These are phyloP conservation scores for Alternaria conjuncta DNA, from an alignment of 2,329 filamentous ascomycete species.

Conservation along the genomic window DNA sequence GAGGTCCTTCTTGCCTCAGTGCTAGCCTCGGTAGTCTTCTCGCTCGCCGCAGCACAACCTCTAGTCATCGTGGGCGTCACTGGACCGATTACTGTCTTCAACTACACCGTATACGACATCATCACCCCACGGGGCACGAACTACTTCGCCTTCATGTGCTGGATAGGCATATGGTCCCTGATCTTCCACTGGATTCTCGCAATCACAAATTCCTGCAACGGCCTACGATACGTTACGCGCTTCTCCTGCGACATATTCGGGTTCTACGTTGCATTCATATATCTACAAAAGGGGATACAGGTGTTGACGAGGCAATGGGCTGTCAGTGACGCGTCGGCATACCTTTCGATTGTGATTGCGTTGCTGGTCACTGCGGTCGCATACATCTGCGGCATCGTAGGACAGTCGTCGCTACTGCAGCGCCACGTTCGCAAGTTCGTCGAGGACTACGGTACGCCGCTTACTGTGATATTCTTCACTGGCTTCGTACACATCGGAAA, in stretches of 20 bases:
- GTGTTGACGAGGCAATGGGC: conserved; percentile 78
- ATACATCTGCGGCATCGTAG: conserved; percentile 75
- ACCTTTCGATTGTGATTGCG: conserved; percentile 78
- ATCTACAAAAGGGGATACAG: conserved; percentile 89
- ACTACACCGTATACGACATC: conserved; percentile 93
- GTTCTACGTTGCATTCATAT: conserved; percentile 92
- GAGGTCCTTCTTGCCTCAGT: conserved; percentile 89
- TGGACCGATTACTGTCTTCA: conserved; percentile 92
- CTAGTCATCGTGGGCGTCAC: conserved; percentile 91
- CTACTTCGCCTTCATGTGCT: conserved; percentile 89
- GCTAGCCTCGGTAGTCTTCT: conserved; percentile 80
- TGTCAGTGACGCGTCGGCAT: conserved; percentile 67
- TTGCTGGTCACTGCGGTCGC: conserved; percentile 79
- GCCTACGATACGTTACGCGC: conserved; percentile 84
- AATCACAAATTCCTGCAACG: conserved; percentile 85
- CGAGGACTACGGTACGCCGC: conserved; percentile 85
- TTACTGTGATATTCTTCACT: conserved; percentile 75
- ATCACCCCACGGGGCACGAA: conserved; percentile 77
- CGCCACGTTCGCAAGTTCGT: conserved; percentile 80
- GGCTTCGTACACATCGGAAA: conserved; percentile 87
- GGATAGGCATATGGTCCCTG: conserved; percentile 87
- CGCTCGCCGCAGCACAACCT: conserved; percentile 80
- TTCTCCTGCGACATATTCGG: conserved; percentile 95
- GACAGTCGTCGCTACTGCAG: conserved; percentile 73
- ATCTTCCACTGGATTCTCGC: conserved; percentile 86